Evolutionary conservation across 106 monocot genomes (phyloP).

Genomic region (Chionographis japonica): DNA sequence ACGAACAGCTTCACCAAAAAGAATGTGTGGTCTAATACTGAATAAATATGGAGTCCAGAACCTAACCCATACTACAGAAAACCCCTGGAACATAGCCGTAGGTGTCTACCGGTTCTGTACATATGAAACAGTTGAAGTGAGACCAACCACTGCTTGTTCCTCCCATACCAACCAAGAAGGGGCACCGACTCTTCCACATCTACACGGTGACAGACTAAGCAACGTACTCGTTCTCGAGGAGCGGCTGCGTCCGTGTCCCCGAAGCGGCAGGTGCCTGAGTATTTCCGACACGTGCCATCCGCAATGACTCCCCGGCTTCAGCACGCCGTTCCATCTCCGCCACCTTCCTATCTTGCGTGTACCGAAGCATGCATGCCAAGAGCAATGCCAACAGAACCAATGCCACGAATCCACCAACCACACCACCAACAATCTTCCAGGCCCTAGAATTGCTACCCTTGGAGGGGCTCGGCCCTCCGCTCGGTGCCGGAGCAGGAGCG

Average conservation of each 20-base stretch:
- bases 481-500: slow-evolving; percentile 23
- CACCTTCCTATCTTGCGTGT: slow-evolving; percentile 33
- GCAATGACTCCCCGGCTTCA: slow-evolving; percentile 45
- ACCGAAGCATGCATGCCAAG: slow-evolving; percentile 17
- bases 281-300: slow-evolving; percentile 34
- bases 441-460: slow-evolving; percentile 27
- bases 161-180: not conserved
- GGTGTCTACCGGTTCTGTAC: slow-evolving; percentile 7
- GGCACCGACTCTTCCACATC: not conserved
- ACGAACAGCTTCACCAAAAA: slow-evolving; percentile 8
- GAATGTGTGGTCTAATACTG: slow-evolving; percentile 7
- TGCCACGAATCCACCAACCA: slow-evolving; percentile 34
- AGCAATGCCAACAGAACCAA: slow-evolving; percentile 40
- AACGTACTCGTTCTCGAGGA: slow-evolving; percentile 59
- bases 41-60: not conserved
- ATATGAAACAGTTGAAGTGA: slow-evolving; percentile 12
- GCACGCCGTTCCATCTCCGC: slow-evolving; percentile 44
- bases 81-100: not conserved
- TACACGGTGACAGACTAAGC: slow-evolving; percentile 11
- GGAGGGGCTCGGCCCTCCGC: not conserved
- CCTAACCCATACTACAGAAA: not conserved
- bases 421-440: slow-evolving; percentile 53
- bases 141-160: not conserved
- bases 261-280: slow-evolving; percentile 55
- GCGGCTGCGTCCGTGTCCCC: slow-evolving; percentile 53